Evolutionary conservation across 2,329 filamentous ascomycete species (phyloP).

Genomic region (Fusarium sp.): DNA sequence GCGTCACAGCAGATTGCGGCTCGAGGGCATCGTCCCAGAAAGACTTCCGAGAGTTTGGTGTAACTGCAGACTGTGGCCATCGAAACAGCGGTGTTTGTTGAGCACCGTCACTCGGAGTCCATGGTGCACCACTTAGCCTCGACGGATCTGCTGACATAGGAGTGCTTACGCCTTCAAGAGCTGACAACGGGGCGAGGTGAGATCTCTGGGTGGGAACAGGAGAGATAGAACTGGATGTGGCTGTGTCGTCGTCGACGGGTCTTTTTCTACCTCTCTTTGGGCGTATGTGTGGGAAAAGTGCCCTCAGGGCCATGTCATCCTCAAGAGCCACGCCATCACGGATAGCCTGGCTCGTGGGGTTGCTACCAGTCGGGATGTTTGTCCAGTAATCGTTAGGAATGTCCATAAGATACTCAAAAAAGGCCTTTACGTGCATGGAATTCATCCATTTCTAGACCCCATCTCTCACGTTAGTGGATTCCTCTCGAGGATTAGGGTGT

Average conservation of each 20-base stretch:
- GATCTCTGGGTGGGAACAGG: constrained; percentile 74
- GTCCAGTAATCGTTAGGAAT: constrained; percentile 85
- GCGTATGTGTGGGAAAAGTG: constrained; percentile 81
- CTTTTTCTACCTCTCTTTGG: constrained; percentile 73
- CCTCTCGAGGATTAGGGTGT: constrained; percentile 2
- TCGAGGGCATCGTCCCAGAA: constrained; percentile 72
- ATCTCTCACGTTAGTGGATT: constrained; percentile 19
- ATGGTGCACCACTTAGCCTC: constrained; percentile 54
- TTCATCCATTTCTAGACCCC: constrained; percentile 88
- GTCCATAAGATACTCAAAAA: constrained; percentile 89
- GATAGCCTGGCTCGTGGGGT: constrained; percentile 72
- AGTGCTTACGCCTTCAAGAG: constrained; percentile 60
- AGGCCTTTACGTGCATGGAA: constrained; percentile 94
- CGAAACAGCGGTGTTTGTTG: constrained; percentile 74
- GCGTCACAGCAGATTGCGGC: constrained; percentile 80
- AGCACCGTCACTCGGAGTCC: constrained; percentile 46
- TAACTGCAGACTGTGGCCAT: constrained; percentile 84
- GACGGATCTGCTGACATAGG: constrained; percentile 63
- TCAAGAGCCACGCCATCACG: constrained; percentile 87
- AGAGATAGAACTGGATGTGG: constrained; percentile 55
- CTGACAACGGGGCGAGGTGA: constrained; percentile 67
- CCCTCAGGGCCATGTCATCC: constrained; percentile 89
- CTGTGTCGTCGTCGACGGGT: constrained; percentile 70
- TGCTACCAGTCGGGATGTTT: constrained; percentile 75
- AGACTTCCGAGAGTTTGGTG: constrained; percentile 68